A percentile compares a stretch with the other conserved stretches of the same genome.
Conservation (phyloP, 352 stramenopile genomes). For the Phytopythium sindhum region DNA sequence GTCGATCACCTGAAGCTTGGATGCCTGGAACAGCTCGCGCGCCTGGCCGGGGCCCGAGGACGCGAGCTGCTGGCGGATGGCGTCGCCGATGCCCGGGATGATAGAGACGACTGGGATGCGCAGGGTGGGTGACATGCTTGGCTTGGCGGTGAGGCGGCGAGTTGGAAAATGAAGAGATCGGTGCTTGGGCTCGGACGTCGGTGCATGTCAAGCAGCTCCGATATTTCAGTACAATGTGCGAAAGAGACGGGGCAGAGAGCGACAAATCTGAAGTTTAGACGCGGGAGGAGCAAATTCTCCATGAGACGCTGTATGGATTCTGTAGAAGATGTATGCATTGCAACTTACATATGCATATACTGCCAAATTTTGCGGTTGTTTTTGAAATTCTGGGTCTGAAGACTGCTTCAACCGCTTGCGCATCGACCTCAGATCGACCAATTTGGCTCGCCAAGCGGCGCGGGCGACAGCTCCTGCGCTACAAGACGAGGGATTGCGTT, state of each 20-base stretch:
- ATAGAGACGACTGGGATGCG: constrained; percentile 28
- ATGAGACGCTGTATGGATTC: not conserved
- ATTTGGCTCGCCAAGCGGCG: not conserved
- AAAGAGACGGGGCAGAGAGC: not conserved
- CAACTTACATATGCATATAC: no score
- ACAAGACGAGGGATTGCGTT: not conserved
- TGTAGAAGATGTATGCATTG: not conserved
- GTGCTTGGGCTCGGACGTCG: not conserved
- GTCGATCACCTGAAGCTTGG: constrained; percentile 25
- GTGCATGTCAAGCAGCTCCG: not conserved
- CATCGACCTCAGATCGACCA: not conserved
- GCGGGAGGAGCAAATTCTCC: not conserved
- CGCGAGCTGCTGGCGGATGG: constrained; percentile 26
- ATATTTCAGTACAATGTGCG: not conserved
- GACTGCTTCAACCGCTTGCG: not conserved
- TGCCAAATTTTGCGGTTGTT: not conserved
- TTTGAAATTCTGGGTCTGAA: not conserved
- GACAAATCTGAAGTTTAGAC: constrained; percentile 7
- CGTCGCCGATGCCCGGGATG: constrained; percentile 25
- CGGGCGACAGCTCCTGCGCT: not conserved
- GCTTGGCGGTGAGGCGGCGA: not conserved
- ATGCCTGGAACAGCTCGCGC: constrained; percentile 23
- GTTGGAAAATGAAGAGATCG: not conserved
- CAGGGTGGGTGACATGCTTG: constrained; percentile 1
- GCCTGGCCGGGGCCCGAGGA: constrained; percentile 6